Evolutionary conservation across 768 basidiomycete species (phyloP).

Genomic region (Auricularia heimuer): DNA sequence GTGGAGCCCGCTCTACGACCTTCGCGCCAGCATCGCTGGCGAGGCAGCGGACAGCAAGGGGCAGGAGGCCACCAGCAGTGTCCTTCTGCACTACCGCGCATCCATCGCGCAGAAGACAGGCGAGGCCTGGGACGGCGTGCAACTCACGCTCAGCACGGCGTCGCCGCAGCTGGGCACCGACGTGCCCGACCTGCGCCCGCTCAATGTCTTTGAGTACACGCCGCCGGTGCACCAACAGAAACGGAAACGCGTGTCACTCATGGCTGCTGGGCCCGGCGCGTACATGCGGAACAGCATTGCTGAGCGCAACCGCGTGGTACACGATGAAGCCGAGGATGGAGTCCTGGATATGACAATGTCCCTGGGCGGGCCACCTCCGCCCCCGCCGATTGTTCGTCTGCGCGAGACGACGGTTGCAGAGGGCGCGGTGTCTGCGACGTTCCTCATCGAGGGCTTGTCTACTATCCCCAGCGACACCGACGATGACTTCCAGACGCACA

Average conservation of each 20-base stretch:
- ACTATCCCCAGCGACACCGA: slow-evolving; percentile 46
- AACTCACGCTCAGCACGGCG: slow-evolving; percentile 43
- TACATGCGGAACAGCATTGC: too few relatives aligned
- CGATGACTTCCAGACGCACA: slow-evolving; percentile 28
- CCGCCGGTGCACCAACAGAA: background rate
- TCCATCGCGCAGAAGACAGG: slow-evolving; percentile 45
- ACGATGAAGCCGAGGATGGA: too few relatives aligned
- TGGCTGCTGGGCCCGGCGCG: too few relatives aligned
- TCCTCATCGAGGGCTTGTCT: slow-evolving; percentile 38
- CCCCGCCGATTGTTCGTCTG: background rate
- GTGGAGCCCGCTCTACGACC: slow-evolving; percentile 50
- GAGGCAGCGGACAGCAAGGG: slow-evolving; percentile 30
- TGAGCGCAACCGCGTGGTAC: too few relatives aligned
- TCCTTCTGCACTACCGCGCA: slow-evolving; percentile 47
- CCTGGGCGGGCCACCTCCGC: background rate
- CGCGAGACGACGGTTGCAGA: slow-evolving; percentile 34
- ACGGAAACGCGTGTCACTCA: background rate
- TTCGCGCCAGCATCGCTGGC: slow-evolving; percentile 39
- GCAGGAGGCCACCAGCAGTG: slow-evolving; percentile 10
- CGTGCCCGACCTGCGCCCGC: slow-evolving; percentile 8
- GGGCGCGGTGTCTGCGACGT: slow-evolving; percentile 43
- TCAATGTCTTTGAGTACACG: slow-evolving; percentile 2
- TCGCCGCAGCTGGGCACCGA: slow-evolving; percentile 11
- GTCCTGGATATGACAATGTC: too few relatives aligned
- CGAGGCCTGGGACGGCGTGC: slow-evolving; percentile 47